phyloP scores from a whole-genome alignment of 345 rosid genomes.

The Dimocarpus longan region DNA sequence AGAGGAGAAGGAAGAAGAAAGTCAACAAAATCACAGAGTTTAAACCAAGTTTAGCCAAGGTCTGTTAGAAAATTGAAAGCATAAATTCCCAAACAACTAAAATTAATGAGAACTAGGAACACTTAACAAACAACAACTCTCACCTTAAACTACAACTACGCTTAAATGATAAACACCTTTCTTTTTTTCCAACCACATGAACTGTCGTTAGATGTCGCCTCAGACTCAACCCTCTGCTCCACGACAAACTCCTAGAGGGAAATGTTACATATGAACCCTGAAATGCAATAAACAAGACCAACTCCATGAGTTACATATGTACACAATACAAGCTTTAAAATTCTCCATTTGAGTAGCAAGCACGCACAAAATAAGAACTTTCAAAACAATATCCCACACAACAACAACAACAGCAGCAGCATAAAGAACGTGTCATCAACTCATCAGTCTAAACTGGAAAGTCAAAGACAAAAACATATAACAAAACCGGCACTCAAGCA shows the following conservation, averaged over 20 bases:
- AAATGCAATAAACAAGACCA: conserved; percentile 19
- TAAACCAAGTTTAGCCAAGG: background rate
- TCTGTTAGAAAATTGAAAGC: background rate
- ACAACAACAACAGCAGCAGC: background rate
- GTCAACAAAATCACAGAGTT: background rate
- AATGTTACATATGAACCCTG: conserved; percentile 72
- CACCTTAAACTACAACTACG: conserved; percentile 50
- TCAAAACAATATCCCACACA: background rate
- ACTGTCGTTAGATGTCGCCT: conserved; percentile 45
- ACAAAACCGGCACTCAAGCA: background rate
- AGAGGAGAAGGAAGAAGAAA: background rate
- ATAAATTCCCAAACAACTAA: background rate
- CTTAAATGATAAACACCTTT: conserved; percentile 45
- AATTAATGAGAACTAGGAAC: background rate
- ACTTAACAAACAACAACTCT: conserved; percentile 18
- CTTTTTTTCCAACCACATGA: conserved; percentile 50
- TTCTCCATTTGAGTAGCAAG: conserved; percentile 3
- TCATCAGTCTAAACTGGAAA: conserved; percentile 9
- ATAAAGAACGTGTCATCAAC: conserved; percentile 5
- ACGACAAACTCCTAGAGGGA: conserved; percentile 56
- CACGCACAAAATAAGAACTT: background rate
- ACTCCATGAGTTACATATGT: conserved; percentile 2
- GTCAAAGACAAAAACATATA: background rate
- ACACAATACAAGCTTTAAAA: conserved; percentile 7
- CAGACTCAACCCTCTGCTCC: conserved; percentile 57